Evolutionary conservation across 345 rosid species (phyloP).

Genomic region (Geranium rotundifolium): DNA sequence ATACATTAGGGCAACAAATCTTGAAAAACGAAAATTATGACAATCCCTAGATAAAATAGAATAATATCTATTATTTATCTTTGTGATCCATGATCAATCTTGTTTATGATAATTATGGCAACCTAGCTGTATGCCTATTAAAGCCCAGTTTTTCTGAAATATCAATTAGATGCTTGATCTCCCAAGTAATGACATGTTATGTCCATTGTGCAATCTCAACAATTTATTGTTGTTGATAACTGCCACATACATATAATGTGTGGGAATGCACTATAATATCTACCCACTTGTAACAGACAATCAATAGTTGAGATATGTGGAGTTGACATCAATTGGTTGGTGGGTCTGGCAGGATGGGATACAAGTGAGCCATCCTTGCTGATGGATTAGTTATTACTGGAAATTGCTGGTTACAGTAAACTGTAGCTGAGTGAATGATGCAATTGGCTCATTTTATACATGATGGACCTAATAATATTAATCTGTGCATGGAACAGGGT

Average conservation of each 20-base stretch:
- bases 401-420: background rate
- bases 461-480: background rate
- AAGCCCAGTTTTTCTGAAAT: no score
- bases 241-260: background rate
- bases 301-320: background rate
- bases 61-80: no score
- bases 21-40: background rate
- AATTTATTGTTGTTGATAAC: background rate
- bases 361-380: background rate
- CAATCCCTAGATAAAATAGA: background rate
- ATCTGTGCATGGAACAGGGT: slow-evolving; percentile 35
- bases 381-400: background rate
- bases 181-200: background rate
- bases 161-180: background rate
- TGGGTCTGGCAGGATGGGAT: background rate
- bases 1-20: background rate
- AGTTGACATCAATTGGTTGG: background rate
- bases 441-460: background rate
- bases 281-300: background rate
- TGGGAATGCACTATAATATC: background rate
- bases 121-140: background rate
- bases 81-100: background rate
- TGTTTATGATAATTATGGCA: no score
- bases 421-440: background rate
- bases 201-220: background rate